These are phyloP conservation scores for Eremochloa ophiuroides DNA, from an alignment of 176 grass and related monocot genomes.

Conservation along the genomic window DNA sequence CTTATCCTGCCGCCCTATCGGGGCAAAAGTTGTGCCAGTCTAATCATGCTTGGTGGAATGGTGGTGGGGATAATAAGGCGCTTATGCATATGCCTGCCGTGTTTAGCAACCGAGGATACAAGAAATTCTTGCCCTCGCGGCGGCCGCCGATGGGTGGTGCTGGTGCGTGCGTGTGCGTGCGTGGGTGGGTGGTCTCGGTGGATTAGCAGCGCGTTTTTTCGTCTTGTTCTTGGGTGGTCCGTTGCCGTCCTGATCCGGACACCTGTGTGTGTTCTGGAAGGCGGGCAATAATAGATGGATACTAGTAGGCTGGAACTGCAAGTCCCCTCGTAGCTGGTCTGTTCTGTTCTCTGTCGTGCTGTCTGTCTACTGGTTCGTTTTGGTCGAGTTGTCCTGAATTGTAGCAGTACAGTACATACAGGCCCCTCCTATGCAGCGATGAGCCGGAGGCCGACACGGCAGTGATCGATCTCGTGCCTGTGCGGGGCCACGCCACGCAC, in stretches of 20 bases:
- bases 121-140: background rate
- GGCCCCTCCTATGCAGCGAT: background rate
- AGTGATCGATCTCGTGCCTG: background rate
- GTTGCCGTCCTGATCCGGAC: background rate
- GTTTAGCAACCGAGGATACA: background rate
- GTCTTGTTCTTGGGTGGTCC: background rate
- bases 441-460: background rate
- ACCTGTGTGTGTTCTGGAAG: background rate
- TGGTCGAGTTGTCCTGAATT: background rate
- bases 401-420: background rate
- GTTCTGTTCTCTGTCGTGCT: background rate
- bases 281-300: background rate
- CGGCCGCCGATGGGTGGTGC: background rate
- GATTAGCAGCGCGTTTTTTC: background rate
- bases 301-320: background rate
- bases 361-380: background rate
- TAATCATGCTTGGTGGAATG: background rate
- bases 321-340: background rate
- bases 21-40: background rate
- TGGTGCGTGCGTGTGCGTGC: too few relatives aligned
- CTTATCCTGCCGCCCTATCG: constrained; percentile 20
- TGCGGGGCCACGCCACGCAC: background rate
- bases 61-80: too few relatives aligned
- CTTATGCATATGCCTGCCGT: background rate
- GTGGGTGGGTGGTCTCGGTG: background rate